Evolutionary conservation across 805 yeast genomes (phyloP).

Genomic region (Spathaspora gorwiae): DNA sequence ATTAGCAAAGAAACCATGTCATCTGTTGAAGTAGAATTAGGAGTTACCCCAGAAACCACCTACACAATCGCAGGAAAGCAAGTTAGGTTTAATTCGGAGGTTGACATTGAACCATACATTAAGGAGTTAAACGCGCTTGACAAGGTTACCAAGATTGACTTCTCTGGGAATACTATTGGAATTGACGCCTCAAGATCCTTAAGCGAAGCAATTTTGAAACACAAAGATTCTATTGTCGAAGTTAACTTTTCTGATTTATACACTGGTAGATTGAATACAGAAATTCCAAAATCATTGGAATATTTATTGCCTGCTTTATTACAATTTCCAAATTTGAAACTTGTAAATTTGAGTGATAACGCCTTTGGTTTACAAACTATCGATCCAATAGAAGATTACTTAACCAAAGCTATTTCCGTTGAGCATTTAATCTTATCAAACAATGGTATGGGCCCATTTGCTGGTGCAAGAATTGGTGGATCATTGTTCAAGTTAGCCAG

Average conservation of each 20-base stretch:
- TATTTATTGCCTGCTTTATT: constrained; percentile 70
- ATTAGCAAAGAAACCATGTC: constrained; percentile 14
- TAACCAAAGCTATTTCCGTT: constrained; percentile 70
- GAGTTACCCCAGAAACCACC: constrained; percentile 40
- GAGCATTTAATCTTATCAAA: constrained; percentile 86
- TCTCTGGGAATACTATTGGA: constrained; percentile 93
- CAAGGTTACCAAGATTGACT: constrained; percentile 55
- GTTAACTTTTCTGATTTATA: constrained; percentile 87
- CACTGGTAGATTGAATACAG: constrained; percentile 92
- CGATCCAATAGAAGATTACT: constrained; percentile 76
- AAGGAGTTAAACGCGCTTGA: constrained; percentile 44
- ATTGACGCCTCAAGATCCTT: constrained; percentile 77
- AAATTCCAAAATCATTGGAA: constrained; percentile 81
- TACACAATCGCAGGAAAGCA: constrained; percentile 70
- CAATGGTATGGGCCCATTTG: constrained; percentile 98
- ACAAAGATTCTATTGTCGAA: constrained; percentile 50
- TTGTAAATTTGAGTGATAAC: constrained; percentile 85
- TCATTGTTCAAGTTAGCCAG: constrained; percentile 69
- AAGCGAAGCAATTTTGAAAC: constrained; percentile 49
- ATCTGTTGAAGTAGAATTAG: constrained; percentile 19
- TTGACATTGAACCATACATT: constrained; percentile 69
- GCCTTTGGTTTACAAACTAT: constrained; percentile 96
- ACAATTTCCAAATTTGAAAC: constrained; percentile 60
- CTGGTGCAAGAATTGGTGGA: constrained; percentile 91
- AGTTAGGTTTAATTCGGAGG: constrained; percentile 65